Conservation (phyloP, 495 filamentous ascomycete species). For the Penicillium argentinense region DNA sequence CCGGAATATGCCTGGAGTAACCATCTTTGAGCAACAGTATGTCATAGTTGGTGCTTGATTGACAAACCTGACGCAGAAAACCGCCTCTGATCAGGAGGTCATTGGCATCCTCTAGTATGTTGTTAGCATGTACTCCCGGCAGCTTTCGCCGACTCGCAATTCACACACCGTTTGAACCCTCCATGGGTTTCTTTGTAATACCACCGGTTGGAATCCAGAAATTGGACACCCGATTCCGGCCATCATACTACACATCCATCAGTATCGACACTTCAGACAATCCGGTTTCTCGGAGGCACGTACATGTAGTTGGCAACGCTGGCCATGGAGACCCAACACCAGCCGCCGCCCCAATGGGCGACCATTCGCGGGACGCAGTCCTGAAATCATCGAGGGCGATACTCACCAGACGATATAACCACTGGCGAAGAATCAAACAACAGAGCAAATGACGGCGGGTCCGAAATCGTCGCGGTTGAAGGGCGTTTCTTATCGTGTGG, state of each 20-base stretch:
- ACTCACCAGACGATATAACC: background rate
- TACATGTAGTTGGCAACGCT: constrained; percentile 30
- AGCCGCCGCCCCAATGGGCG: constrained; percentile 11
- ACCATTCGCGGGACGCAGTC: constrained; percentile 2
- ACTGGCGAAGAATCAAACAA: constrained; percentile 2
- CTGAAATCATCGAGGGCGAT: constrained; percentile 13
- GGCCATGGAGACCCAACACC: constrained; percentile 10
- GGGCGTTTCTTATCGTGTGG: constrained; percentile 31
- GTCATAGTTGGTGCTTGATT: too few species aligned
- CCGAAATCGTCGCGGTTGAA: constrained; percentile 16
- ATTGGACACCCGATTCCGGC: constrained; percentile 62
- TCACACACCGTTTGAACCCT: constrained; percentile 41
- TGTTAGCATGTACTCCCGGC: constrained; percentile 15
- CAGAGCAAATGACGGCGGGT: constrained; percentile 5
- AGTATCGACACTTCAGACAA: constrained; percentile 9
- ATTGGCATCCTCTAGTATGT: constrained; percentile 60
- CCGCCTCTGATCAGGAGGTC: constrained; percentile 73
- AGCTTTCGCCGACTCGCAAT: background rate
- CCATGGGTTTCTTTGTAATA: constrained; percentile 55
- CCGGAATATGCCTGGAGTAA: constrained; percentile 70
- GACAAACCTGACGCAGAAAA: constrained; percentile 70
- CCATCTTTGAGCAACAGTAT: too few species aligned
- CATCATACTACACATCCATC: constrained; percentile 45
- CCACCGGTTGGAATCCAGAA: constrained; percentile 79
- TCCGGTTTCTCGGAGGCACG: constrained; percentile 6